Conservation (phyloP, 139 green algal species). For the Limnomonas spitsbergensis region DNA sequence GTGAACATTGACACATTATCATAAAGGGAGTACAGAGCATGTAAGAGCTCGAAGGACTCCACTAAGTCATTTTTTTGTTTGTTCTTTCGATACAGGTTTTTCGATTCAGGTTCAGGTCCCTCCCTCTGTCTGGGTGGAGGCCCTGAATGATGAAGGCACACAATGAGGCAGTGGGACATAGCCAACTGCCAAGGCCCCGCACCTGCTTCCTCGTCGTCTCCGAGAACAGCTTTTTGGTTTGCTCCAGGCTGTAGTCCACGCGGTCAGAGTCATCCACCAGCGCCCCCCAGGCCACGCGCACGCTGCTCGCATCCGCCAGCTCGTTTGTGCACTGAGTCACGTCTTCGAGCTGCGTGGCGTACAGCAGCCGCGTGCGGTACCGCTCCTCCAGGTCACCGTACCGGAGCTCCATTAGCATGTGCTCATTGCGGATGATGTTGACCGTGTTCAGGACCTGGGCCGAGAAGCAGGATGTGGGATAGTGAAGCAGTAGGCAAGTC, state of each 20-base stretch:
- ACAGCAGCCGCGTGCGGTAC: constrained; percentile 70
- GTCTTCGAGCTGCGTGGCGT: constrained; percentile 41
- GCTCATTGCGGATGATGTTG: constrained; percentile 45
- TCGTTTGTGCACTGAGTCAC: constrained; percentile 25
- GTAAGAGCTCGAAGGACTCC: too few species aligned
- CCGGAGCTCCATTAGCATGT: constrained; percentile 72
- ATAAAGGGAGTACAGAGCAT: too few species aligned
- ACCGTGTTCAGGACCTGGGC: constrained; percentile 52
- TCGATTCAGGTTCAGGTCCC: too few species aligned
- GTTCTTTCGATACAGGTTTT: too few species aligned
- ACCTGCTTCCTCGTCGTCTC: constrained; percentile 69
- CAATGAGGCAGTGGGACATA: too few species aligned
- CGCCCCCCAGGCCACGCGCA: constrained; percentile 1
- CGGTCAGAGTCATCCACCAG: constrained; percentile 53
- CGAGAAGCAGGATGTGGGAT: too few species aligned
- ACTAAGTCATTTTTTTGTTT: too few species aligned
- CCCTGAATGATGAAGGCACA: too few species aligned
- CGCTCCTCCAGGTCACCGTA: constrained; percentile 78
- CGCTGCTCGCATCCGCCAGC: constrained; percentile 22
- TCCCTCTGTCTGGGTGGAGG: too few species aligned
- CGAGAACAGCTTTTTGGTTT: constrained; percentile 68
- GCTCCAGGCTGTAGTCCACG: constrained; percentile 61
- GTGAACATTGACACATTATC: too few species aligned
- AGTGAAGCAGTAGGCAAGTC: too few species aligned
- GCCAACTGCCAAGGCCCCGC: too few species aligned